Conservation (phyloP, 345 rosid species). For the Linum lewisii region DNA sequence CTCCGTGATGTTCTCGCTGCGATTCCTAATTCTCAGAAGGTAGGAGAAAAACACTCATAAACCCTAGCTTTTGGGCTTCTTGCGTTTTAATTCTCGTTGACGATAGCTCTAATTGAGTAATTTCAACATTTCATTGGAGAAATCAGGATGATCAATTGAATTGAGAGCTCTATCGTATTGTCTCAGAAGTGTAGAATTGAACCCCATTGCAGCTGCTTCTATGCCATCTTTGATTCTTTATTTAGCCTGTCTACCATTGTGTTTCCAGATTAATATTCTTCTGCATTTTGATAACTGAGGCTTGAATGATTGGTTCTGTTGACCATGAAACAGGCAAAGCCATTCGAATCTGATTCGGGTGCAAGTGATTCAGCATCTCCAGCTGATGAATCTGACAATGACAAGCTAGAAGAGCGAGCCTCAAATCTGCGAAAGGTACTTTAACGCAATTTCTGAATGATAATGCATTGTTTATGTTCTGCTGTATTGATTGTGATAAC, state of each 20-base stretch:
- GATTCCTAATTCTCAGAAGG: constrained; percentile 75
- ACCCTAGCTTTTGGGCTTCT: background rate
- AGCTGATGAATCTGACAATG: constrained; percentile 50
- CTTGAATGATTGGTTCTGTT: background rate
- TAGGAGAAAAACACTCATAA: constrained; percentile 10
- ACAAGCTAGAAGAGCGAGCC: constrained; percentile 64
- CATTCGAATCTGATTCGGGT: constrained; percentile 33
- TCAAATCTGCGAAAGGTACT: constrained; percentile 64
- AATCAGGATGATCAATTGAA: background rate
- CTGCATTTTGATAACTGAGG: background rate
- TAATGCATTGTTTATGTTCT: background rate
- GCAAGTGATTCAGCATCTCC: constrained; percentile 27
- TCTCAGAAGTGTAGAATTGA: background rate
- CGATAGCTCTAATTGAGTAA: no score
- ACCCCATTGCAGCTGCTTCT: no score
- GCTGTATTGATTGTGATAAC: background rate
- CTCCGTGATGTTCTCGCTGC: constrained; percentile 76
- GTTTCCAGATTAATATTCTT: background rate
- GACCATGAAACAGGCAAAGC: constrained; percentile 37
- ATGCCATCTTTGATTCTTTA: background rate
- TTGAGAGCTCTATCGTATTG: no score
- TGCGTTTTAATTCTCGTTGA: no score
- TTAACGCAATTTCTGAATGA: background rate
- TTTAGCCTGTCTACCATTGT: no score
- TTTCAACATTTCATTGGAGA: no score